Percentiles rank a stretch among this genome's conserved stretches.
Evolutionary conservation across 208 protist genomes (phyloP).

Genomic region (Trichomonas vaginalis): DNA sequence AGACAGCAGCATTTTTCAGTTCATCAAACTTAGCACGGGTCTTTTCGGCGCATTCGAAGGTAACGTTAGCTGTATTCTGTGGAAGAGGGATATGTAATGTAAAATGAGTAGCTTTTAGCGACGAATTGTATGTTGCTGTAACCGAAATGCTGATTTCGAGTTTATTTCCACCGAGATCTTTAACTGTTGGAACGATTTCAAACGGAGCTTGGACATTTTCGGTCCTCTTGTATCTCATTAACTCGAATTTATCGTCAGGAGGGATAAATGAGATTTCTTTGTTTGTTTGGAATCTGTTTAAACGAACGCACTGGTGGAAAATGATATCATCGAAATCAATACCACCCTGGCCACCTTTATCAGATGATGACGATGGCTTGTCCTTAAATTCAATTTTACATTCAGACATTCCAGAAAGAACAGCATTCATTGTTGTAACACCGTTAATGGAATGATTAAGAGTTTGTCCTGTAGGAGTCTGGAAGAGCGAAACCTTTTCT

Average conservation of each 20-base stretch:
- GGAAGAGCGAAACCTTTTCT: conserved; percentile 79
- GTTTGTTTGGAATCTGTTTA: conserved; percentile 75
- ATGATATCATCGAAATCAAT: conserved; percentile 71
- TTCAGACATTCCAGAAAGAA: conserved; percentile 89
- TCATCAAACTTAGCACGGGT: conserved; percentile 21
- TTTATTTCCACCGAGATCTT: neutral
- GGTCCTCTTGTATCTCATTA: conserved; percentile 68
- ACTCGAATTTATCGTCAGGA: conserved; percentile 72
- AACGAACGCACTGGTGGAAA: conserved; percentile 87
- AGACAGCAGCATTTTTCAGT: conserved; percentile 19
- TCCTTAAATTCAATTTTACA: conserved; percentile 68
- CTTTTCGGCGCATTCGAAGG: conserved; percentile 48
- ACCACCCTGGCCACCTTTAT: conserved; percentile 26
- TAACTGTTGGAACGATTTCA: neutral
- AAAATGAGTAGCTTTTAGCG: neutral
- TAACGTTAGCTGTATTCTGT: conserved; percentile 55
- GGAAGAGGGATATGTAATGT: neutral
- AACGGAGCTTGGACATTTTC: neutral
- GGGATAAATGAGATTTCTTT: conserved; percentile 49
- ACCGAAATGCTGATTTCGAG: neutral
- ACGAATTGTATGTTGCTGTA: neutral
- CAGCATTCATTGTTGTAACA: conserved; percentile 74
- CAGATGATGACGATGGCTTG: conserved; percentile 22
- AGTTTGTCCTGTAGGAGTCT: conserved; percentile 55
- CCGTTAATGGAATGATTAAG: conserved; percentile 41